Base-by-base conservation (phyloP, 768 basidiomycete genomes). In the Collybia nuda region DNA sequence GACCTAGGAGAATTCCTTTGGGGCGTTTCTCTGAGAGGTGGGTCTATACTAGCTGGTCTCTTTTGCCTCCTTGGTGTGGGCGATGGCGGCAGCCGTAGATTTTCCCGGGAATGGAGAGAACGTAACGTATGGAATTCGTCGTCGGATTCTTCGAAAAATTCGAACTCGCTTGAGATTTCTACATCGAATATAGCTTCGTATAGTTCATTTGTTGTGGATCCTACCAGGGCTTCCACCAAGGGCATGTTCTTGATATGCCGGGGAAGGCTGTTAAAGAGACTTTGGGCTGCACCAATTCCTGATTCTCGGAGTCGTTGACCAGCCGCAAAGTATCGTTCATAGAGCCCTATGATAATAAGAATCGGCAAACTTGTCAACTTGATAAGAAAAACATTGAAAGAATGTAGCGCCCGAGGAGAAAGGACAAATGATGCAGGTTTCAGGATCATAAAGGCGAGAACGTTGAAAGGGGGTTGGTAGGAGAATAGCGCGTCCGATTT, bases 401-500 rank as follows among this genome's bases (percentile, higher is more conserved):
- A 78, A 60, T 97, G 94, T n/a, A 96, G 69, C 8, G 81, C 76
- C 32, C 90, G 80, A 2, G 93, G 90, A 2, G 85, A 77, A 14
- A 93, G 68, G 36, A 90, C 60, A 67, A 79, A 94, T 56, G 85
- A 86, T 21, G 86, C 75, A 11, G 93, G 91, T 63, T 90, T 87
- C 43, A 96, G 77, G 50, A 96, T 73, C 23, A 83, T 50, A 64
- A 93, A 85, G 1, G 94, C 94, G 17, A 90, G 70, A 17, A 92
- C 71, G 59, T 91, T 93, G 78, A 93, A 92, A 1, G 93, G 93
- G 1, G 90, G 91, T 56, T 93, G 90, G 60, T 97, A 96, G 41
- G 88, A 92, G 71, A 95, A 92, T 15, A 97, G 73, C 1, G 90
- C 90, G 63, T 95, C 92, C 2, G 87, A 85, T 63, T 93, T 93